Evolutionary conservation across 164 flowering plant species (phyloP), one percentile per base, ranked within the genome.

Genomic region (Chloranthus sessilifolius): DNA sequence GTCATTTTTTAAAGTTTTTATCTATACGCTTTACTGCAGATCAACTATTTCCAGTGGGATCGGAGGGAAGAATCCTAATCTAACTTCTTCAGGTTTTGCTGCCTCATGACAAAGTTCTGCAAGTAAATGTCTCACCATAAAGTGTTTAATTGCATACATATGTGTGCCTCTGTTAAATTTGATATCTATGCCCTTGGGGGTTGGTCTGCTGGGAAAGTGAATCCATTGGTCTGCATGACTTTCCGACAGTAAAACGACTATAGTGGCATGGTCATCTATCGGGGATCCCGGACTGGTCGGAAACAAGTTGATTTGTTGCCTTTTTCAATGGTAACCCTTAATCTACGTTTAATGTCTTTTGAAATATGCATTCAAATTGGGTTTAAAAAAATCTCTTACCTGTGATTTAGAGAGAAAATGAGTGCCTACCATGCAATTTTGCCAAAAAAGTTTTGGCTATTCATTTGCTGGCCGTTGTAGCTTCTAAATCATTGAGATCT

Each of bases 31-130:
- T 28, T 40, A 35, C 30, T 75, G 50, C 76, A 90, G 97, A 61
- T 87, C n/a, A 90, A 90, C 67, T 90, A 85, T 62, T 87, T 90
- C 54, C 74, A 70, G 27, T 90, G 98, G 98, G 98, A 90, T 66
- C 83, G 80, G 70, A 84, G 72, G 67, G 89, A 84, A 59, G 91
- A 81, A 45, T 53, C 81, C 1, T 69, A 76, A 56, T 71, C 84
- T 20, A 91, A 85, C 53, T 82, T 81, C 53, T 85, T 76, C 71
- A 81, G 95, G 69, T 90, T 90, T 65, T 84, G 95, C 80, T 21
- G 79, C 55, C 91, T 82, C 22, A 74, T 85, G 82, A 76, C 77
- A 43, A 75, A 74, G 49, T 81, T 87, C 54, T 89, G 95, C 63
- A 70, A 38, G 95, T 90, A 62, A 68, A 66, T 53, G 7, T 20